Conservation (phyloP, 139 green algal genomes). For the Mychonastes homosphaera region DNA sequence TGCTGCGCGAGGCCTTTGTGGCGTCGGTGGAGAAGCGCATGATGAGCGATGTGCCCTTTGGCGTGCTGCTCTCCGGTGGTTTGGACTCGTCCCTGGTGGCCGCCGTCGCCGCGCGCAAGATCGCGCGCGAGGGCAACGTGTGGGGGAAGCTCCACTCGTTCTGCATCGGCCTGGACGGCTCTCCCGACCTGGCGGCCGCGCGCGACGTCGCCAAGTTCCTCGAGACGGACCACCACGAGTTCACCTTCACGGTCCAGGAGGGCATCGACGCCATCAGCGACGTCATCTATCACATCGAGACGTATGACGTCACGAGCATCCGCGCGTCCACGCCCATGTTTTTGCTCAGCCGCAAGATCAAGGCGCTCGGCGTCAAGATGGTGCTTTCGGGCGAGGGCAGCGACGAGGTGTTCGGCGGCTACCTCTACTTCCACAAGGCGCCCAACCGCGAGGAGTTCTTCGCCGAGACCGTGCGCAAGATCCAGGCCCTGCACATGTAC, state of each 20-base stretch:
- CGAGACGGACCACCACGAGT: constrained; percentile 92
- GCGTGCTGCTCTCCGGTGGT: constrained; percentile 89
- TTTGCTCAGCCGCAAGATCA: constrained; percentile 91
- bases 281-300: constrained; percentile 94
- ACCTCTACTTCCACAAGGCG: constrained; percentile 98
- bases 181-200: constrained; percentile 86
- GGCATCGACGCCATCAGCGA: constrained; percentile 88
- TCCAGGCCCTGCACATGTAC: constrained; percentile 85
- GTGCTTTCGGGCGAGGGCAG: constrained; percentile 91
- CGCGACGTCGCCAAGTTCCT: constrained; percentile 82
- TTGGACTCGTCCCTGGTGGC: constrained; percentile 90
- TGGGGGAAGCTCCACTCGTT: constrained; percentile 76
- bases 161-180: constrained; percentile 78
- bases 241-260: constrained; percentile 92
- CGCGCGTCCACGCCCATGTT: constrained; percentile 93
- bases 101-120: constrained; percentile 48
- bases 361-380: constrained; percentile 87
- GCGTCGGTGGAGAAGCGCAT: constrained; percentile 82
- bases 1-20: constrained; percentile 57
- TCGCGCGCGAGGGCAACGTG: constrained; percentile 16
- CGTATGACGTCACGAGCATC: constrained; percentile 63
- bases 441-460: constrained; percentile 82
- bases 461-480: constrained; percentile 76
- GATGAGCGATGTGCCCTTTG: constrained; percentile 91
- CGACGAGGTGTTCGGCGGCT: constrained; percentile 94